Percentiles rank a stretch among this genome's conserved stretches.
Conservation (phyloP, 768 basidiomycete species). For the Dioszegia hungarica region DNA sequence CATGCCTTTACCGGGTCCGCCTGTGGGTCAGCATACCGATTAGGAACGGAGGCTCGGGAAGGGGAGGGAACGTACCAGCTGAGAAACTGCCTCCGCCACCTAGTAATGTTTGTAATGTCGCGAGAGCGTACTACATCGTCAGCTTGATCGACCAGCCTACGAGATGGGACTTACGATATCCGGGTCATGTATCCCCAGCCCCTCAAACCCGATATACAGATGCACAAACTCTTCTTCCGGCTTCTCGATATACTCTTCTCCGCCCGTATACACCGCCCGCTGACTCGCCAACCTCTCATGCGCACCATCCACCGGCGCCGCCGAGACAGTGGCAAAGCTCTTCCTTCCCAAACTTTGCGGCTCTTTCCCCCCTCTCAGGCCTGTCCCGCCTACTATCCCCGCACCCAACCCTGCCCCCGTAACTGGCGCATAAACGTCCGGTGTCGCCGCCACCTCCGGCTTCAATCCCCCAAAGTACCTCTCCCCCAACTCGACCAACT, state of each 20-base stretch:
- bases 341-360: slow-evolving; percentile 49
- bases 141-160: neutral
- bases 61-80: slow-evolving; percentile 57
- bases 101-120: slow-evolving; percentile 88
- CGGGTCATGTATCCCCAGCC: slow-evolving; percentile 74
- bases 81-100: slow-evolving; percentile 97
- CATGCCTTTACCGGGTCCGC: slow-evolving; percentile 98
- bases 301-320: slow-evolving; percentile 6
- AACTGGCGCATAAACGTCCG: too few species aligned
- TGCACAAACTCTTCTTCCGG: slow-evolving; percentile 72
- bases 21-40: neutral
- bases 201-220: slow-evolving; percentile 87
- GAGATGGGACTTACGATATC: slow-evolving; percentile 60
- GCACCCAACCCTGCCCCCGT: slow-evolving; percentile 6
- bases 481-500: slow-evolving; percentile 78
- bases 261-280: slow-evolving; percentile 68
- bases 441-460: neutral
- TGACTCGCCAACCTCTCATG: slow-evolving; percentile 42
- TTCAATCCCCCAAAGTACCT: slow-evolving; percentile 63
- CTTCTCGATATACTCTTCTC: slow-evolving; percentile 55
- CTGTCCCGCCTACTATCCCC: neutral
- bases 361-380: neutral
- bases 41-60: slow-evolving; percentile 13
- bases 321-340: slow-evolving; percentile 46
- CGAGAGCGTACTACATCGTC: slow-evolving; percentile 62